Evolutionary conservation across 2,329 filamentous ascomycete species (phyloP).

Genomic region (Arthrobotrys entomopaga): DNA sequence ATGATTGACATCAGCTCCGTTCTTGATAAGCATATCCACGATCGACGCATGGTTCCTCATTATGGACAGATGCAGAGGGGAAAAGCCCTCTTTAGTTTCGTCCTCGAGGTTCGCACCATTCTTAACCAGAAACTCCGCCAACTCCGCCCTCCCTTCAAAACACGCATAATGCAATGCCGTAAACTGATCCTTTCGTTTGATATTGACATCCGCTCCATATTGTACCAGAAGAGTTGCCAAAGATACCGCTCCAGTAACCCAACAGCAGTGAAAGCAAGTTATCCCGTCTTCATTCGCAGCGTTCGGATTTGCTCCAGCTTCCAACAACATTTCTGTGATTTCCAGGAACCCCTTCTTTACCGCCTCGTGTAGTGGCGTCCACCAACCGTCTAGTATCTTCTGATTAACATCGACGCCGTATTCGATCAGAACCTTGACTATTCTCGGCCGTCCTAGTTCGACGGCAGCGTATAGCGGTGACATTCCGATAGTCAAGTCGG

Average conservation of each 20-base stretch:
- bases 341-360: conserved; percentile 38
- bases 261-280: conserved; percentile 37
- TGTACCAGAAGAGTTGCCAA: conserved; percentile 27
- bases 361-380: conserved; percentile 37
- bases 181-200: conserved; percentile 31
- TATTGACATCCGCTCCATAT: conserved; percentile 43
- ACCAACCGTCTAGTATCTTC: conserved; percentile 14
- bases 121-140: conserved; percentile 45
- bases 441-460: conserved; percentile 15
- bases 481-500: conserved; percentile 11
- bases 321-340: conserved; percentile 33
- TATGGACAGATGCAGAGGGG: conserved; percentile 31
- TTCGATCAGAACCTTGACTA: conserved; percentile 21
- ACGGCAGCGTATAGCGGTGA: conserved; percentile 27
- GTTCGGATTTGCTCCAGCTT: conserved; percentile 37
- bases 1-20: conserved; percentile 38
- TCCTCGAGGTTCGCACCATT: conserved; percentile 46
- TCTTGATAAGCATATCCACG: conserved; percentile 29
- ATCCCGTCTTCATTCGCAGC: conserved; percentile 22
- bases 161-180: conserved; percentile 39
- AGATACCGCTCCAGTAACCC: conserved; percentile 30
- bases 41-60: conserved; percentile 30
- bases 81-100: conserved; percentile 36
- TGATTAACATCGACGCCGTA: conserved; percentile 32
- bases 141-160: conserved; percentile 26